Conservation (phyloP, 805 yeast genomes). For the Starmerella etchellsii region DNA sequence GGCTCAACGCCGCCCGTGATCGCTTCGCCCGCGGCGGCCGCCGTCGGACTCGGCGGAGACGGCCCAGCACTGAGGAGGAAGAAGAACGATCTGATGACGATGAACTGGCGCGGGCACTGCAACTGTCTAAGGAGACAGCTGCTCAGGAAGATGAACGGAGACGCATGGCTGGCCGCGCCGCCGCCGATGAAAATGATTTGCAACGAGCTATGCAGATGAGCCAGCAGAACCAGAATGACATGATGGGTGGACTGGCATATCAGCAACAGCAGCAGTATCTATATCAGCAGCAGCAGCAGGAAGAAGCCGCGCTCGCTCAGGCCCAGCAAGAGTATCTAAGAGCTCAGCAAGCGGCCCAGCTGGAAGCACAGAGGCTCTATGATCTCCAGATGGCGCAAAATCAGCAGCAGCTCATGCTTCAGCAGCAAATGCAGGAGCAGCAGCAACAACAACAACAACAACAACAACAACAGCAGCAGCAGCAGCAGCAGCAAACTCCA, state of each 20-base stretch:
- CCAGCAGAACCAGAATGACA: conserved; percentile 45
- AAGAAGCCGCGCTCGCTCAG: conserved; percentile 22
- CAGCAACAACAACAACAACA: conserved; percentile 37
- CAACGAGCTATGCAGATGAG: conserved; percentile 58
- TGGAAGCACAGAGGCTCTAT: conserved; percentile 20
- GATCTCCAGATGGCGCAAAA: conserved; percentile 26
- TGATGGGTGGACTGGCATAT: conserved; percentile 23
- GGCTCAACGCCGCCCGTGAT: conserved; percentile 55
- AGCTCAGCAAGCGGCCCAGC: conserved; percentile 21
- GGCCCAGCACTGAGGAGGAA: conserved; percentile 18
- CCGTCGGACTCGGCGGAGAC: conserved; percentile 19
- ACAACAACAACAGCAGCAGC: conserved; percentile 20
- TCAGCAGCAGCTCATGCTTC: conserved; percentile 25
- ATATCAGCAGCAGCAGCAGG: conserved; percentile 22
- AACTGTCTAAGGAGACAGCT: conserved; percentile 66
- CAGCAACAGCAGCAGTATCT: conserved; percentile 10
- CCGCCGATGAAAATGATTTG: conserved; percentile 37
- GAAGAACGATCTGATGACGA: conserved; percentile 42
- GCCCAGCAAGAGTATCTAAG: conserved; percentile 31
- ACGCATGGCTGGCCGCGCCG: conserved; percentile 25
- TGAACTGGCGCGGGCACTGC: conserved; percentile 69
- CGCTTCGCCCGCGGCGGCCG: conserved; percentile 10
- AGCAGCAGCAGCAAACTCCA: conserved; percentile 28
- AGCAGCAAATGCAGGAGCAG: conserved; percentile 17
- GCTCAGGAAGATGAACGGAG: conserved; percentile 55